phyloP scores from a whole-genome alignment of 306 rosid species.

The Inga leiocalycina region DNA sequence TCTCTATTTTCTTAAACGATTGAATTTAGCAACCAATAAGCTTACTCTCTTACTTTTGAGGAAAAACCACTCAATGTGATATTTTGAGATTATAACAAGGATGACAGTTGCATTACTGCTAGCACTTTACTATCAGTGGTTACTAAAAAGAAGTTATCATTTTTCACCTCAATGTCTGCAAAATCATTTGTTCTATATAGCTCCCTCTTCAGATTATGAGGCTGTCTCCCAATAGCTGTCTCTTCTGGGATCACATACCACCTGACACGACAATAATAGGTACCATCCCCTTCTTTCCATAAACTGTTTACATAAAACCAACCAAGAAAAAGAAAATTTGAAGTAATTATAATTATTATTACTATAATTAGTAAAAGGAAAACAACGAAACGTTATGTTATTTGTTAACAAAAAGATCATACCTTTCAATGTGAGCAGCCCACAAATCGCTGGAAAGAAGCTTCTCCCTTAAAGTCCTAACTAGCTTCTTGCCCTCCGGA shows the following conservation, averaged over 20 bases:
- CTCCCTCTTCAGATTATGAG: conserved; percentile 90
- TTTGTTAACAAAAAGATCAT: not conserved
- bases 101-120: not conserved
- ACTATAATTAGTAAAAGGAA: not conserved
- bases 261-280: conserved; percentile 70
- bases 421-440: conserved; percentile 80
- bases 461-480: conserved; percentile 79
- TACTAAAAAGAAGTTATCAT: conserved; percentile 29
- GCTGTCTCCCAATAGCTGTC: conserved; percentile 84
- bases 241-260: conserved; percentile 93
- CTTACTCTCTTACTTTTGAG: not conserved
- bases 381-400: not conserved
- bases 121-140: conserved; percentile 5
- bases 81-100: not conserved
- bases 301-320: conserved; percentile 51
- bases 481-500: conserved; percentile 66
- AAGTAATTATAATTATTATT: not conserved
- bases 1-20: not conserved
- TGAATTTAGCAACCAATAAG: not conserved
- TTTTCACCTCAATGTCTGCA: conserved; percentile 79
- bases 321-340: conserved; percentile 4
- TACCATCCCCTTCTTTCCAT: conserved; percentile 81
- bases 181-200: conserved; percentile 78
- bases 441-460: conserved; percentile 83
- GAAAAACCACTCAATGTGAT: not conserved